Percentiles rank a stretch among this genome's conserved stretches.
These are phyloP conservation scores for Azolla pinnata DNA, from an alignment of 75 land plant species.

Conservation along the genomic window DNA sequence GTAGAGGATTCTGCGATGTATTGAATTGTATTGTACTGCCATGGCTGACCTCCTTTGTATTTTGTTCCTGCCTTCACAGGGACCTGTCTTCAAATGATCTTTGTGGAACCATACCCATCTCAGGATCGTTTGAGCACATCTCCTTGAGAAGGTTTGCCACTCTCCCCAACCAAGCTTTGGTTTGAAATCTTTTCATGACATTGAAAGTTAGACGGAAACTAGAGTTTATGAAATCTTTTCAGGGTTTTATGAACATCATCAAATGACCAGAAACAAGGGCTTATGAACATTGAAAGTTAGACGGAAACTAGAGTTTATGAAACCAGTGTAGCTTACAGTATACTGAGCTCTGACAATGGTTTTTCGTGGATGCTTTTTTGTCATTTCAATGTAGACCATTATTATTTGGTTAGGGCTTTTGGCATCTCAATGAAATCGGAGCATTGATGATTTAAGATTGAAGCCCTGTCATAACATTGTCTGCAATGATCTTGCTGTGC, in stretches of 20 bases:
- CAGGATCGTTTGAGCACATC: conserved; percentile 54
- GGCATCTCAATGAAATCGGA: background rate
- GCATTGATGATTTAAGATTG: too few relatives aligned
- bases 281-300: background rate
- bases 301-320: background rate
- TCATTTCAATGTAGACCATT: background rate
- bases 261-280: too few relatives aligned
- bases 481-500: background rate
- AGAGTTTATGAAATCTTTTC: too few relatives aligned
- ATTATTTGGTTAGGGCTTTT: background rate
- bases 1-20: background rate
- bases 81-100: conserved; percentile 50
- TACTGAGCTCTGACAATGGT: background rate
- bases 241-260: too few relatives aligned
- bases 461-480: background rate
- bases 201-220: background rate
- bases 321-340: too few relatives aligned
- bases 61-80: conserved; percentile 17
- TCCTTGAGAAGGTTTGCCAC: conserved; percentile 47
- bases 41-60: background rate
- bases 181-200: background rate
- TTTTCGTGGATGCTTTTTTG: background rate
- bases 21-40: background rate
- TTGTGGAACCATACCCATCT: conserved; percentile 54
- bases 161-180: background rate